Conservation (phyloP, 2,329 filamentous ascomycete genomes). For the Penicillium sp. region DNA sequence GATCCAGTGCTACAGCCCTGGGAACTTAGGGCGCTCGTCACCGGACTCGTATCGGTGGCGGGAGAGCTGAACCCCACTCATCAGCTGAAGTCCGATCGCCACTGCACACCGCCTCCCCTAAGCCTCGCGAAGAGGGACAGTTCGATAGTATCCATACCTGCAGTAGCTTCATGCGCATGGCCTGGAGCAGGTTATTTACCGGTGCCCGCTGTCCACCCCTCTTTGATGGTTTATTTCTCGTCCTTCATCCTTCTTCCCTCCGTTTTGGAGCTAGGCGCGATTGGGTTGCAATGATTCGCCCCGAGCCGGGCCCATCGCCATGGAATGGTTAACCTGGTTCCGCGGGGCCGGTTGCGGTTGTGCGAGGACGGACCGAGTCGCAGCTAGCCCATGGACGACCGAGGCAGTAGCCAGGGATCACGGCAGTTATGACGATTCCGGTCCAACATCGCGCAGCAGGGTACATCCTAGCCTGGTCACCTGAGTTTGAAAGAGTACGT, state of each 20-base stretch:
- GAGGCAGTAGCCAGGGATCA: conserved; percentile 4
- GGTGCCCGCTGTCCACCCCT: not conserved
- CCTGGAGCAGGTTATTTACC: conserved; percentile 14
- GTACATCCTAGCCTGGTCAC: conserved; percentile 4
- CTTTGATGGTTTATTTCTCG: not conserved
- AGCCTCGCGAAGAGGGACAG: not conserved
- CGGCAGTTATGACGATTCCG: conserved; percentile 4
- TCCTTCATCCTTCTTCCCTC: not conserved
- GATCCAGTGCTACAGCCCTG: conserved; percentile 39
- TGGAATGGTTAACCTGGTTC: conserved; percentile 24
- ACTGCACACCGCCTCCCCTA: conserved; percentile 21
- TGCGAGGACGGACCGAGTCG: conserved; percentile 36
- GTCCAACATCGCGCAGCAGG: conserved; percentile 11
- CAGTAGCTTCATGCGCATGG: conserved; percentile 23
- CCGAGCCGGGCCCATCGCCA: conserved; percentile 27
- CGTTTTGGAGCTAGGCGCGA: not conserved
- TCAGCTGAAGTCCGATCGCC: conserved; percentile 30
- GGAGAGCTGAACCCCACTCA: conserved; percentile 20
- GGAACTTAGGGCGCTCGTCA: conserved; percentile 31
- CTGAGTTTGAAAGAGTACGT: not conserved
- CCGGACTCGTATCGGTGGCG: conserved; percentile 21
- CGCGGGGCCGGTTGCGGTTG: conserved; percentile 30
- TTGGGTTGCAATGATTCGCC: conserved; percentile 11
- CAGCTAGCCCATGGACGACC: conserved; percentile 20
- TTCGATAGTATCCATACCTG: conserved; percentile 15